phyloP scores from a whole-genome alignment of 192 early-diverging fungal species.

The Podochytrium sp. region DNA sequence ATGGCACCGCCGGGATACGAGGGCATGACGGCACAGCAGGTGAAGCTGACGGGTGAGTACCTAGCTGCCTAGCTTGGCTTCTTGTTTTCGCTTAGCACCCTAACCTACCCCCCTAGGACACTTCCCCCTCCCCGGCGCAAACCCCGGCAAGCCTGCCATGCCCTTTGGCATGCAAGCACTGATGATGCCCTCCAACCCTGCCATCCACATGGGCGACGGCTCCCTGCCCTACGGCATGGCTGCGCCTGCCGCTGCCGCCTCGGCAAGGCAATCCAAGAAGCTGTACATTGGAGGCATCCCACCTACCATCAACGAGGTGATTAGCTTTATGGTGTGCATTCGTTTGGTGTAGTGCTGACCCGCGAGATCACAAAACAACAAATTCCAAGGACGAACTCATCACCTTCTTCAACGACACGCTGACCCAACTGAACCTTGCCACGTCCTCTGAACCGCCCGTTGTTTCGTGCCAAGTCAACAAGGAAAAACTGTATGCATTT shows the following conservation, averaged over 20 bases:
- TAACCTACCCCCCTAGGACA: constrained; percentile 52
- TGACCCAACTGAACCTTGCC: constrained; percentile 77
- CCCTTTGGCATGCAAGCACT: neutral
- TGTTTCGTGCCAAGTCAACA: constrained; percentile 82
- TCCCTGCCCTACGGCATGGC: neutral
- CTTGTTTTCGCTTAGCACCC: neutral
- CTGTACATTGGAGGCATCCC: constrained; percentile 94
- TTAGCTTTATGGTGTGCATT: neutral
- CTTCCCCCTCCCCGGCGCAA: constrained; percentile 73
- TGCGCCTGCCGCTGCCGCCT: constrained; percentile 45
- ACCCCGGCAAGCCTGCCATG: constrained; percentile 37
- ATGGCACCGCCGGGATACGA: constrained; percentile 87
- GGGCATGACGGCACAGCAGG: constrained; percentile 80
- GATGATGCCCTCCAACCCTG: neutral
- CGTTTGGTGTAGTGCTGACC: neutral
- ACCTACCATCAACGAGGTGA: constrained; percentile 63
- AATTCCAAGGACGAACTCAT: constrained; percentile 61
- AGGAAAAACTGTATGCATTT: constrained; percentile 96
- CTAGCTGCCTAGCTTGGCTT: constrained; percentile 4
- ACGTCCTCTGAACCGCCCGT: constrained; percentile 67
- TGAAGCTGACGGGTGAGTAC: constrained; percentile 79
- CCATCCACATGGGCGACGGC: neutral
- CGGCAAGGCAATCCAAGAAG: constrained; percentile 79
- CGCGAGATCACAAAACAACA: neutral
- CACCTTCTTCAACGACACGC: constrained; percentile 86